Conservation (phyloP, 345 rosid species). For the Erysimum cheiranthoides region DNA sequence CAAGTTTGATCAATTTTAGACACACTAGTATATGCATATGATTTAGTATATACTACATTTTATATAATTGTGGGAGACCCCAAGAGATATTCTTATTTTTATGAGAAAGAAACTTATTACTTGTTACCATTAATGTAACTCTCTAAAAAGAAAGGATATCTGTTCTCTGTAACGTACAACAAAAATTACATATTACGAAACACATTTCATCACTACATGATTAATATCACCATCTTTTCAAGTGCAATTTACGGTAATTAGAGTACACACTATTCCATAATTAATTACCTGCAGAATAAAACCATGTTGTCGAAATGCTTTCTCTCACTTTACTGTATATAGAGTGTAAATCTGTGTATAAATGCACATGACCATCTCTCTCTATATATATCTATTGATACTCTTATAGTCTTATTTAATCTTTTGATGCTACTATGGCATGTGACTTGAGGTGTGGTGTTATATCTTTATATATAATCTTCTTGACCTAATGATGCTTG, state of each 20-base stretch:
- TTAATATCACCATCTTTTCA: slow-evolving; percentile 11
- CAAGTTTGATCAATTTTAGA: neutral
- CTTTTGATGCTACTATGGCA: slow-evolving; percentile 37
- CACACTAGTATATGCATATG: neutral
- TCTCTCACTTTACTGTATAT: slow-evolving; percentile 26
- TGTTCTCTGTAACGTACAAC: slow-evolving; percentile 32
- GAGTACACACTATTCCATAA: slow-evolving; percentile 43
- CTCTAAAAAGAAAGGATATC: slow-evolving; percentile 15
- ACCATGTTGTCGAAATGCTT: slow-evolving; percentile 46
- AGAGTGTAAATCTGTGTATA: slow-evolving; percentile 18
- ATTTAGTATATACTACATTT: neutral
- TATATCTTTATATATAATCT: slow-evolving; percentile 33
- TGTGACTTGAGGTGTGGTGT: slow-evolving; percentile 50
- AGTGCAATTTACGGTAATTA: slow-evolving; percentile 36
- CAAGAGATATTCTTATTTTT: neutral
- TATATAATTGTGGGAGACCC: slow-evolving; percentile 1
- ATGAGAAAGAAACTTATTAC: slow-evolving; percentile 5
- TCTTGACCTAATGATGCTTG: slow-evolving; percentile 46
- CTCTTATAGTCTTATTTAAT: slow-evolving; percentile 15
- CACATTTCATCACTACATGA: slow-evolving; percentile 16
- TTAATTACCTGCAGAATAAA: slow-evolving; percentile 35
- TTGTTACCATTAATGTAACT: slow-evolving; percentile 28
- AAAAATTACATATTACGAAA: slow-evolving; percentile 18
- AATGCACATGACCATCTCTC: slow-evolving; percentile 39
- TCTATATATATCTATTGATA: slow-evolving; percentile 3